Base-by-base conservation (phyloP, 2,329 filamentous ascomycete genomes). In the Phialophora expanda region DNA sequence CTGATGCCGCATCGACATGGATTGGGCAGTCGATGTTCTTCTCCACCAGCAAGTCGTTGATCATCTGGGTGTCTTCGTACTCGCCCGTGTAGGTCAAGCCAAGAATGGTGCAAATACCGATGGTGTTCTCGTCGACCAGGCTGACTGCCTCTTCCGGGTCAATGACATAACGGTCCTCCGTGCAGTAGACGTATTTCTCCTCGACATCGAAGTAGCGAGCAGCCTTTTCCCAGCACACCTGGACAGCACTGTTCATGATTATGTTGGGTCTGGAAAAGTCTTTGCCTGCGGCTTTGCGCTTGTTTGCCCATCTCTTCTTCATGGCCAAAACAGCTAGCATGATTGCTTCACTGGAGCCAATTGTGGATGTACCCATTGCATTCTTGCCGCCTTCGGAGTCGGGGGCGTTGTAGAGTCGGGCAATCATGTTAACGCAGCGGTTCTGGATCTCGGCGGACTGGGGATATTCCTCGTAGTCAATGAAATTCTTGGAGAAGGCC, bases 151-250 rank as follows among this genome's bases (percentile, higher is more conserved):
- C 78, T 74, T 87, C 79, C 2, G 87, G 86, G 72, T 89, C 87
- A 72, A 89, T 88, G 8, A 88, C 85, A 67, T 84, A 89, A 66
- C 87, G 84, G 9, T 84, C 82, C 4, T 82, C 77, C 3, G 86
- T 88, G 76, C 86, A 89, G 77, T 83, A 88, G 65, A 87, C 85
- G 69, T 86, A 93, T 79, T 91, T 92, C 83, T 97, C 93, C 72
- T 97, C 94, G 50, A 97, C 86, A 74, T 98, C 94, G 73, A 96
- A 95, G 81, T 96, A 96, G 59, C 92, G 85, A 4, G 90, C 87
- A 0, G 90, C 89, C 83, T 97, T 97, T 79, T 97, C 93, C 93
- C 93, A 97, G 84, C 93, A 97, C 48, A 97, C 94, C 80, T 98
- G 94, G 1, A 97, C 94, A 34, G 94, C 93, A 28, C 91, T 92